These are phyloP conservation scores for Kalanchoe fedtschenkoi DNA, from an alignment of 164 flowering plant species.

Conservation along the genomic window DNA sequence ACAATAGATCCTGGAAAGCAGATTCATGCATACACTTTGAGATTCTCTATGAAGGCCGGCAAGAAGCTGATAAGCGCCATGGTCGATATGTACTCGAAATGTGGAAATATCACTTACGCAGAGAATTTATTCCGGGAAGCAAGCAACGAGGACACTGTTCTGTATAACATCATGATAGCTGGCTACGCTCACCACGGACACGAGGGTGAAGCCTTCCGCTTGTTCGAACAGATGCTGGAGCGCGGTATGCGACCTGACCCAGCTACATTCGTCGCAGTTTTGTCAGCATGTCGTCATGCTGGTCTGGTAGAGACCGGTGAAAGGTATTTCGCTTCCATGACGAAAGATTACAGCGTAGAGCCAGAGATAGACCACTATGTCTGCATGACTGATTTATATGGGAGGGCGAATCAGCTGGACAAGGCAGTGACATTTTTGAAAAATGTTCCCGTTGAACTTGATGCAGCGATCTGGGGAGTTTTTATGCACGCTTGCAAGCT, in stretches of 20 bases:
- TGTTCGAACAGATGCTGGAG: conserved; percentile 46
- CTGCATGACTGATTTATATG: conserved; percentile 78
- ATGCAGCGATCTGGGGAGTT: conserved; percentile 50
- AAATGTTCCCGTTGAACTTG: conserved; percentile 35
- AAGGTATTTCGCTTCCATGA: conserved; percentile 52
- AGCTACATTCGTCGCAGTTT: conserved; percentile 59
- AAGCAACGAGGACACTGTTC: conserved; percentile 27
- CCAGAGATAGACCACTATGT: conserved; percentile 79
- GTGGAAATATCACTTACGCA: conserved; percentile 54
- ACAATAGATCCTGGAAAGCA: conserved; percentile 55
- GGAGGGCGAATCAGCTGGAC: conserved; percentile 45
- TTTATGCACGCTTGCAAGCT: conserved; percentile 56
- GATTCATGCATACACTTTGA: conserved; percentile 46
- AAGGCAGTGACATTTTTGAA: conserved; percentile 45
- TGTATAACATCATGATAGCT: conserved; percentile 67
- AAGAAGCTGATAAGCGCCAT: conserved; percentile 42
- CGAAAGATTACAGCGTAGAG: conserved; percentile 26
- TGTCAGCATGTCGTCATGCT: conserved; percentile 75
- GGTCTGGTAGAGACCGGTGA: conserved; percentile 61
- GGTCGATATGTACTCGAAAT: conserved; percentile 79
- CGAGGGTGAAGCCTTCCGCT: conserved; percentile 35
- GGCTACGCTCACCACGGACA: conserved; percentile 66
- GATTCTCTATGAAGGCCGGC: conserved; percentile 38
- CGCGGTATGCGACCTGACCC: conserved; percentile 42
- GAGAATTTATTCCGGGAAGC: conserved; percentile 32